A percentile compares a stretch with the other conserved stretches of the same genome.
phyloP scores from a whole-genome alignment of 257 asterid genomes.

The Solanum phureja region DNA sequence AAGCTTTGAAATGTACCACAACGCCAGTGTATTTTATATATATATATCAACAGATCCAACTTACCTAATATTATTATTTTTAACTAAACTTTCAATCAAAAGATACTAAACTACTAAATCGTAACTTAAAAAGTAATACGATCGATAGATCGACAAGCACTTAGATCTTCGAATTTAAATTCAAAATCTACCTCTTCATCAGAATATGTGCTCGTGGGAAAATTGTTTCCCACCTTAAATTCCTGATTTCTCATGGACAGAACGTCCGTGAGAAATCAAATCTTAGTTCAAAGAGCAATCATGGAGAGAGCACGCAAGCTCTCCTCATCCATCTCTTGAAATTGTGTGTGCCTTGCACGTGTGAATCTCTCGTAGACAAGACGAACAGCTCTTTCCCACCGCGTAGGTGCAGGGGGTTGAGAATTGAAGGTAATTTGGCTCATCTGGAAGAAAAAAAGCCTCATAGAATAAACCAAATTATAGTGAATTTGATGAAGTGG shows the following conservation, averaged over 20 bases:
- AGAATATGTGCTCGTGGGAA: neutral
- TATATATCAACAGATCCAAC: neutral
- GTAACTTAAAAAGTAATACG: neutral
- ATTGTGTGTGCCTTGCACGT: slow-evolving; percentile 24
- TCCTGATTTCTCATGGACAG: neutral
- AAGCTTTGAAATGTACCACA: neutral
- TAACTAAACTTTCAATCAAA: too few relatives aligned
- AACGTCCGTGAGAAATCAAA: neutral
- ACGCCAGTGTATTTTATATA: neutral
- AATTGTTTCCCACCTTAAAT: neutral
- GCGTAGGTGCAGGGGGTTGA: neutral
- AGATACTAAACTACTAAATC: neutral
- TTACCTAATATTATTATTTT: too few relatives aligned
- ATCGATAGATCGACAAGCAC: neutral
- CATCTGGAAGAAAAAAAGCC: slow-evolving; percentile 50
- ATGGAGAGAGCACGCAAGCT: slow-evolving; percentile 39
- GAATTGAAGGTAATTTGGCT: slow-evolving; percentile 26
- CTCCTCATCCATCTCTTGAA: slow-evolving; percentile 31
- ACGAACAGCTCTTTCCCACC: slow-evolving; percentile 60
- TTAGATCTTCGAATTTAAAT: neutral
- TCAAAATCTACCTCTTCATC: neutral
- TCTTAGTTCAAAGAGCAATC: slow-evolving; percentile 26
- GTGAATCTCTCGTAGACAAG: slow-evolving; percentile 27
- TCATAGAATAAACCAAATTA: slow-evolving; percentile 6
- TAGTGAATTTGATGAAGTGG: slow-evolving; percentile 28